Conservation (phyloP, 768 basidiomycete species). For the Cystofilobasidium ferigula region DNA sequence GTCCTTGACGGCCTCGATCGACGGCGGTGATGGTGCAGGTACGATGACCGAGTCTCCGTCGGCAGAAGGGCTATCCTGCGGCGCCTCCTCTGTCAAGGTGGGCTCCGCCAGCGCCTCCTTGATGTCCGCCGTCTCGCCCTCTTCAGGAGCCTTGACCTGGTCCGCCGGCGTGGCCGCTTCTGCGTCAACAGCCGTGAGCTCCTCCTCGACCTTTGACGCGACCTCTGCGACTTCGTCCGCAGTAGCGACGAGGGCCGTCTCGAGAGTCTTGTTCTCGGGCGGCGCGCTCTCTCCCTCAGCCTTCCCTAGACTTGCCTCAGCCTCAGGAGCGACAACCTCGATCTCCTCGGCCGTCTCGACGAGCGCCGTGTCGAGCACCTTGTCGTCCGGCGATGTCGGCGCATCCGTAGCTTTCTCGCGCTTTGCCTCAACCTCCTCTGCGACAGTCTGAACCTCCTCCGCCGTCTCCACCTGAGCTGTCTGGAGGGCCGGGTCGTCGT, state of each 20-base stretch:
- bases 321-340: slow-evolving; percentile 30
- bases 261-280: neutral
- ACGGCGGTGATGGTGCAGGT: neutral
- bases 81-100: neutral
- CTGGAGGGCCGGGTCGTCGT: slow-evolving; percentile 6
- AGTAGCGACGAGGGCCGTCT: neutral
- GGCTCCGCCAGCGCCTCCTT: slow-evolving; percentile 25
- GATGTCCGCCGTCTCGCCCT: slow-evolving; percentile 26
- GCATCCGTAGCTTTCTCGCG: neutral
- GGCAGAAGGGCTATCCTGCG: neutral
- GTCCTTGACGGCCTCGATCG: slow-evolving; percentile 5
- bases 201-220: slow-evolving; percentile 21
- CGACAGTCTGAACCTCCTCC: slow-evolving; percentile 28
- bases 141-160: too few species aligned
- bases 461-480: slow-evolving; percentile 26
- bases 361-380: slow-evolving; percentile 11
- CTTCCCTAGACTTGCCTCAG: slow-evolving; percentile 26
- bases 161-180: neutral
- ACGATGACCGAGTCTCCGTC: neutral
- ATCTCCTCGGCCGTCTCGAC: slow-evolving; percentile 29
- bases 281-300: slow-evolving; percentile 7
- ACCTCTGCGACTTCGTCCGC: neutral
- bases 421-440: slow-evolving; percentile 29
- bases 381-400: slow-evolving; percentile 2
- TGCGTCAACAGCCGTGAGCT: neutral